Evolutionary conservation across 306 rosid species (phyloP).

Genomic region (Dicorynia guianensis): DNA sequence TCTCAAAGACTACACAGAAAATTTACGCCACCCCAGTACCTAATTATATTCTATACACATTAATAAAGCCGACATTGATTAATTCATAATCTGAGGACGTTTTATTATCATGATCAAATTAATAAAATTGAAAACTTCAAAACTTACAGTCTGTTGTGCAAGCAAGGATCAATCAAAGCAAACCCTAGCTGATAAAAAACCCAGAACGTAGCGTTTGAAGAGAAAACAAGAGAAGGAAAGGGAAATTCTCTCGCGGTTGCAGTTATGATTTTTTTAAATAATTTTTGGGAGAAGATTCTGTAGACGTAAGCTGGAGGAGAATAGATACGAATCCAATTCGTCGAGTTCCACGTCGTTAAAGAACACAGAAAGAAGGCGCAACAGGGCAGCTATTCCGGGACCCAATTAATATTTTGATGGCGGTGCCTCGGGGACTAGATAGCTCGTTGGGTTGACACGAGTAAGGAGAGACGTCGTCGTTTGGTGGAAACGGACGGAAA

Average conservation of each 20-base stretch:
- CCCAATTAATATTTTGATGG: no score
- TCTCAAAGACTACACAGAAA: not conserved
- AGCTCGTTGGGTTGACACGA: not conserved
- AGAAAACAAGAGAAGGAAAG: not conserved
- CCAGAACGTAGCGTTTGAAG: not conserved
- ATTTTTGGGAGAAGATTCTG: not conserved
- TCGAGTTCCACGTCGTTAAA: not conserved
- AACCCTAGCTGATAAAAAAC: not conserved
- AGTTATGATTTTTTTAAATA: not conserved
- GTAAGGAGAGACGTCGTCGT: not conserved
- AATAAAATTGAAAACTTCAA: not conserved
- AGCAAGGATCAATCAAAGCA: not conserved
- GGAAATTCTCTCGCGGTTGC: not conserved
- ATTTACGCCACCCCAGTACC: not conserved
- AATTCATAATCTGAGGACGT: not conserved
- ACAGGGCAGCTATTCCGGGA: not conserved
- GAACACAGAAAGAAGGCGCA: no score
- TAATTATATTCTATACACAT: not conserved
- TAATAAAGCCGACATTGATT: not conserved
- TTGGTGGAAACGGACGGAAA: no score
- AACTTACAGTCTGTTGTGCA: not conserved
- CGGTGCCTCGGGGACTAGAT: not conserved
- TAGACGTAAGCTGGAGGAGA: not conserved
- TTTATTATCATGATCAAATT: not conserved
- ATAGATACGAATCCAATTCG: no score